A percentile compares a stretch with the other conserved stretches of the same genome.
phyloP scores from a whole-genome alignment of 495 filamentous ascomycete species.

The Filosporella fistucella region DNA sequence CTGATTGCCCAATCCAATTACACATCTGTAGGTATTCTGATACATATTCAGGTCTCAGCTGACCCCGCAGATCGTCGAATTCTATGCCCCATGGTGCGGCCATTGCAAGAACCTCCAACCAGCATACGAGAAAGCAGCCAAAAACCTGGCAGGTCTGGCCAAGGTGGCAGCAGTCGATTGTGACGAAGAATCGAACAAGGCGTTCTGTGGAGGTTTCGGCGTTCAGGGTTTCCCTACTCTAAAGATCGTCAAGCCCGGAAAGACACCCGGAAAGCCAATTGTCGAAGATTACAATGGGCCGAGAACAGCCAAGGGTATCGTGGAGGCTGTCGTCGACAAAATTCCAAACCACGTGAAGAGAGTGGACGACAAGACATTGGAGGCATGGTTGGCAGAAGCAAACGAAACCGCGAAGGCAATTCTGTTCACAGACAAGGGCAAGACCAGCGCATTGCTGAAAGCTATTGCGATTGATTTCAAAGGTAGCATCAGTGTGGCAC shows the following conservation, averaged over 20 bases:
- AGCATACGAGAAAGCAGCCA: conserved; percentile 90
- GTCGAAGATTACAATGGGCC: conserved; percentile 92
- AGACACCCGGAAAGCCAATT: conserved; percentile 73
- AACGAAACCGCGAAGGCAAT: conserved; percentile 81
- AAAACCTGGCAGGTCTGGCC: conserved; percentile 80
- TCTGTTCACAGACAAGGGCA: conserved; percentile 92
- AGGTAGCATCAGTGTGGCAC: conserved; percentile 75
- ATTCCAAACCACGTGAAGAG: conserved; percentile 91
- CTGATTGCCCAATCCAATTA: conserved; percentile 87
- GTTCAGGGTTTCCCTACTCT: conserved; percentile 95
- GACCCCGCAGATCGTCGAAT: conserved; percentile 54
- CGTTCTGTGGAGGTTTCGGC: conserved; percentile 81
- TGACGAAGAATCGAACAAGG: conserved; percentile 91
- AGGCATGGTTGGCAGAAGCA: conserved; percentile 67
- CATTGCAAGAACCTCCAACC: conserved; percentile 96
- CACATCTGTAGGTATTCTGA: conserved; percentile 66
- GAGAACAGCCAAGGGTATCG: conserved; percentile 78
- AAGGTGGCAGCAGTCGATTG: conserved; percentile 95
- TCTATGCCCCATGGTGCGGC: conserved; percentile 94
- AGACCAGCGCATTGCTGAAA: conserved; percentile 75
- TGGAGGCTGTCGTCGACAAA: conserved; percentile 75
- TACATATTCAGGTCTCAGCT: conserved; percentile 4
- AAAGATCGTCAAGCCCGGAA: conserved; percentile 85
- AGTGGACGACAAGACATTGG: conserved; percentile 73
- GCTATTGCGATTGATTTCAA: conserved; percentile 88